Percentiles rank a stretch among this genome's conserved stretches.
Conservation (phyloP, 2,329 filamentous ascomycete genomes). For the Fusarium sp. region DNA sequence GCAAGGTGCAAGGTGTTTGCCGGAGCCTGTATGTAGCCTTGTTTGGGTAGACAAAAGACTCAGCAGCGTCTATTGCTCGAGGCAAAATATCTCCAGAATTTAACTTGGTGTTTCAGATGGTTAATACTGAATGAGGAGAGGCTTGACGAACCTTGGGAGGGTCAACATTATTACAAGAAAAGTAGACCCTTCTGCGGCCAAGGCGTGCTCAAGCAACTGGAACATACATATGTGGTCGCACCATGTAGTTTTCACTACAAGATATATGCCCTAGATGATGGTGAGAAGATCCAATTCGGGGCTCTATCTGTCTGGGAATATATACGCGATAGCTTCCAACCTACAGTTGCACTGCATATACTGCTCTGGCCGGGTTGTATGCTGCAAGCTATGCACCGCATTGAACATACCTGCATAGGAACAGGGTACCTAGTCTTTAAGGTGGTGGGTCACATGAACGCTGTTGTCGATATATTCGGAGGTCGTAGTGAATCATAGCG, state of each 20-base stretch:
- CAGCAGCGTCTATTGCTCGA: background rate
- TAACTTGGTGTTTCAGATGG: background rate
- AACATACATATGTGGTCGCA: background rate
- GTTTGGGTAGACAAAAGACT: slow-evolving; percentile 9
- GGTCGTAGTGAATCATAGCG: background rate
- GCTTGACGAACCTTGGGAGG: background rate
- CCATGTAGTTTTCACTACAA: slow-evolving; percentile 8
- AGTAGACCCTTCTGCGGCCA: background rate
- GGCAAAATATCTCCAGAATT: background rate
- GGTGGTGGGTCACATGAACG: slow-evolving; percentile 1
- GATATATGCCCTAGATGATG: slow-evolving; percentile 11
- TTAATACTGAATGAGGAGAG: too few relatives aligned
- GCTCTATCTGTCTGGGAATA: slow-evolving; percentile 1
- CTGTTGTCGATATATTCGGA: background rate
- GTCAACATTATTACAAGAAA: background rate
- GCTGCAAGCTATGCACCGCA: slow-evolving; percentile 16
- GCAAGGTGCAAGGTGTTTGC: slow-evolving; percentile 17
- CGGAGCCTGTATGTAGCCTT: slow-evolving; percentile 27
- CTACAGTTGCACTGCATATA: slow-evolving; percentile 24
- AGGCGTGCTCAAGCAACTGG: background rate
- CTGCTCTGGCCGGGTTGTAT: slow-evolving; percentile 9
- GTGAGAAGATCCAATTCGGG: slow-evolving; percentile 21
- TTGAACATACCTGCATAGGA: slow-evolving; percentile 3
- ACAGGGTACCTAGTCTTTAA: background rate
- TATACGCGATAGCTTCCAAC: slow-evolving; percentile 17